Percentiles rank a stretch among this genome's conserved stretches.
Evolutionary conservation across 139 green algal genomes (phyloP).

Genomic region (Limnomonas spitsbergensis): DNA sequence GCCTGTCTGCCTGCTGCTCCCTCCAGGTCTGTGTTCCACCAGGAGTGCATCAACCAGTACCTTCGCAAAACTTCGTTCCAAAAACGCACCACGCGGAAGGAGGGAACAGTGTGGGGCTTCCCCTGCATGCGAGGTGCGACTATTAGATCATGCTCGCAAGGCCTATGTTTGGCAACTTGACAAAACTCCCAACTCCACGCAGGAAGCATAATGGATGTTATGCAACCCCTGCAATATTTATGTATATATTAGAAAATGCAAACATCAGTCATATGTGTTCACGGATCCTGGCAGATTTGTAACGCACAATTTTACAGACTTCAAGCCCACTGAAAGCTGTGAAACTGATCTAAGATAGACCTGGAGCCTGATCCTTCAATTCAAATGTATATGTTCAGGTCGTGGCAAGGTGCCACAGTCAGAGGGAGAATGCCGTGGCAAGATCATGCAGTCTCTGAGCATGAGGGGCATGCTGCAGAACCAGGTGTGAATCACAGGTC

Average conservation of each 20-base stretch:
- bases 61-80: not conserved
- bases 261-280: no score
- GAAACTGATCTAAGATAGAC: not conserved
- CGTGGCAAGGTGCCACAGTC: not conserved
- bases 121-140: not conserved
- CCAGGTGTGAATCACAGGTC: not conserved
- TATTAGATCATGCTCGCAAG: not conserved
- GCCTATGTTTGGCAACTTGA: not conserved
- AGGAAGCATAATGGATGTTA: no score
- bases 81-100: not conserved
- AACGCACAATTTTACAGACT: no score
- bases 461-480: not conserved
- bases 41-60: not conserved
- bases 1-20: no score
- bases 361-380: not conserved
- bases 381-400: slow-evolving; percentile 1
- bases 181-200: not conserved
- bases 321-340: no score
- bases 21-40: not conserved
- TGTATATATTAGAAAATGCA: no score
- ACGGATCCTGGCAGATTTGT: no score
- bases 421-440: not conserved
- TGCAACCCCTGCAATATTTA: no score
- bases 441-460: not conserved
- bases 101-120: not conserved